Evolutionary conservation across 305 asterid species (phyloP), one percentile per base, ranked within the genome.

Genomic region (Fraxinus latifolia): DNA sequence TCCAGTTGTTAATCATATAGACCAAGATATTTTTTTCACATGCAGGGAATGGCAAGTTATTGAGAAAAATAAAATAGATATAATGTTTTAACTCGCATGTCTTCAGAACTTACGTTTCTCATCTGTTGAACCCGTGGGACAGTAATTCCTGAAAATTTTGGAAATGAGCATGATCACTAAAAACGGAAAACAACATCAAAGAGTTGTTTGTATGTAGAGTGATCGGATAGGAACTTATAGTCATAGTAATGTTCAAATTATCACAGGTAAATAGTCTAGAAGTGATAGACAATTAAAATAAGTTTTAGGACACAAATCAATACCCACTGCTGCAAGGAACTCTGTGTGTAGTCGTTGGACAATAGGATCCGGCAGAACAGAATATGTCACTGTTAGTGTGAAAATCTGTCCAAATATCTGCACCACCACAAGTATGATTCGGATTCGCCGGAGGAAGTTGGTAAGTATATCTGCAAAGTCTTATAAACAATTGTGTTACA

Each of bases 361-460:
- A 95, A 74, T 91, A 89, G 8, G 90, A 95, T 83, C 98, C 98
- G 8, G 95, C 97, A 14, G 97, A 77, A 86, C 99, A 95, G 86
- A 95, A 95, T 87, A 91, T 85, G 19, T 85, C 82, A 73, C 91
- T 89, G 83, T 91, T 89, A 85, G 90, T 79, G 79, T 15, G 53
- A 84, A 89, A 88, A 85, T 93, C 98, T 21, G 97, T 93, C 99
- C 99, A 95, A 73, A 89, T 70, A 83, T 93, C 91, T 78, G 99
- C 99, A 81, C 97, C 99, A 75, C 99, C 99, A 87, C 99, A 95
- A 25, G 91, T 89, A 80, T 94, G 97, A 83, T 90, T 87, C 9
- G 78, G 42, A 33, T 82, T 85, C 15, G 91, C 95, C 42, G 92
- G 90, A 37, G 98, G 98, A 39, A 92, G 80, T 82, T 92, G 97